Percentiles rank a stretch among this genome's conserved stretches.
These are phyloP conservation scores for Alternaria ethzedia DNA, from an alignment of 2,329 filamentous ascomycete species.

Conservation along the genomic window DNA sequence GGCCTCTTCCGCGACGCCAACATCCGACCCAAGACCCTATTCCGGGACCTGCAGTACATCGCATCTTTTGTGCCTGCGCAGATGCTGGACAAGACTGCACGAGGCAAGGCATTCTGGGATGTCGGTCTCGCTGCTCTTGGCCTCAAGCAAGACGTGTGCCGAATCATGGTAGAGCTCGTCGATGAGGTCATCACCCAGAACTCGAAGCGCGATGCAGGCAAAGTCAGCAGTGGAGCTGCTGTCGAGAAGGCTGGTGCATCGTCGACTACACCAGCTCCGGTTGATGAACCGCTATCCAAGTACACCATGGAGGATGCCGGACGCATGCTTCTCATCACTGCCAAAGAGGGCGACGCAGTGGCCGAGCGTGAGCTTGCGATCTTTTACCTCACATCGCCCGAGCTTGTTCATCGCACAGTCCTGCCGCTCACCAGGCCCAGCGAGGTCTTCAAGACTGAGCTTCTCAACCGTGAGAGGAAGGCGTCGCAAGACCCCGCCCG, in stretches of 20 bases:
- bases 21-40: constrained; percentile 55
- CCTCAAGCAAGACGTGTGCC: constrained; percentile 85
- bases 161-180: constrained; percentile 79
- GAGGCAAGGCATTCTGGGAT: constrained; percentile 85
- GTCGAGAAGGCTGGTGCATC: constrained; percentile 23
- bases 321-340: constrained; percentile 89
- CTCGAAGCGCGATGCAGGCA: constrained; percentile 61
- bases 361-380: constrained; percentile 93
- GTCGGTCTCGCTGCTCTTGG: constrained; percentile 86
- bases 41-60: constrained; percentile 61
- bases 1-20: constrained; percentile 53
- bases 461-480: constrained; percentile 70
- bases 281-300: constrained; percentile 58
- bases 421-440: constrained; percentile 82
- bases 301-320: constrained; percentile 82
- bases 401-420: constrained; percentile 79
- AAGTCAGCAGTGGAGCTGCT: constrained; percentile 32
- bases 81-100: constrained; percentile 63
- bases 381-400: constrained; percentile 90
- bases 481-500: constrained; percentile 64
- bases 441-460: constrained; percentile 88
- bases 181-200: constrained; percentile 73
- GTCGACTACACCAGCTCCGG: constrained; percentile 8
- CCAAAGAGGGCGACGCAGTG: constrained; percentile 86
- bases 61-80: constrained; percentile 66